Base-by-base conservation (phyloP, 2,329 filamentous ascomycete genomes). In the Pseudogymnoascus verrucosus region DNA sequence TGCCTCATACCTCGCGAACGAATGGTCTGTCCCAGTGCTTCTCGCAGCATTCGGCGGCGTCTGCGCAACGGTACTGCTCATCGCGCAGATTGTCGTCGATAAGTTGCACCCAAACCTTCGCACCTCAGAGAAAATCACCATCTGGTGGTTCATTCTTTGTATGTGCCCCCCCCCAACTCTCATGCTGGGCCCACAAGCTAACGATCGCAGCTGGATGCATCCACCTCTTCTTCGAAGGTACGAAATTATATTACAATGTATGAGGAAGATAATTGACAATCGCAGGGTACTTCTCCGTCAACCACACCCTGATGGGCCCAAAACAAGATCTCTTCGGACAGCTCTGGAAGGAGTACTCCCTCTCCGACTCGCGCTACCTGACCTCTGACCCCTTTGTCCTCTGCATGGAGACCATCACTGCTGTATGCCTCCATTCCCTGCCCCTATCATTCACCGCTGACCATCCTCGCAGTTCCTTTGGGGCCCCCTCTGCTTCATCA, bases 101-200 rank as follows among this genome's bases (percentile, higher is more conserved):
- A 76, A 75, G 64, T 70, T 79, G 42, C 79, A 84, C 16, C 84
- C 85, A 1, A 77, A 74, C 8, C 71, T 91, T 62, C 76, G 78
- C 36, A 74, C 69, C 6, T 73, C 73, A 26, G 89, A 91, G 67
- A 78, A 85, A 54, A 68, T 81, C 11, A 83, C 82, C 4, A 83
- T 88, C 21, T 75, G 91, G 75, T 93, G 90, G 90, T 93, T 93
- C 74, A 81, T 88, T 21, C 79, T 93, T 12, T 90, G 88, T 81
- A 83, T 77, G 73, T 82, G 4, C 68, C 68, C 78, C 65, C 77
- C 79, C 19, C 16, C 14, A 40, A 31, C 21, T 37, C 14, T 21
- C 19, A 26, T 40, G 11, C 5, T 26, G 26, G 36, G 34, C 19
- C 4, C 21, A 40, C 21, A 34, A 39, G 23, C 39, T 61, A 42